Percentiles rank a stretch among this genome's conserved stretches.
These are phyloP conservation scores for Apiospora rasikravindrae DNA, from an alignment of 2,329 filamentous ascomycete genomes.

Conservation along the genomic window DNA sequence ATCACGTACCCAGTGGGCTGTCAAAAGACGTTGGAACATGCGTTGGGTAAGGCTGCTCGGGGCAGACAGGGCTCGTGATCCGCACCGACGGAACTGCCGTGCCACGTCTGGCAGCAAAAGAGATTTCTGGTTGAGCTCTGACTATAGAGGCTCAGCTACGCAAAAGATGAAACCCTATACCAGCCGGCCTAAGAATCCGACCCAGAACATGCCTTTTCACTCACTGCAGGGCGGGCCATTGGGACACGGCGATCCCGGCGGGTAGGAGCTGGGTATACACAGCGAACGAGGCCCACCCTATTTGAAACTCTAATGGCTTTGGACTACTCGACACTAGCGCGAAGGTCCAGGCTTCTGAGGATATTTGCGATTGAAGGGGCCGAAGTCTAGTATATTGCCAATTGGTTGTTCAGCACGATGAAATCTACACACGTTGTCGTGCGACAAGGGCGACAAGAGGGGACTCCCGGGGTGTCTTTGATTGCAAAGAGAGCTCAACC, in stretches of 20 bases:
- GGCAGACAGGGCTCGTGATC: neutral
- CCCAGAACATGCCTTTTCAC: neutral
- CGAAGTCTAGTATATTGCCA: neutral
- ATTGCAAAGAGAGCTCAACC: neutral
- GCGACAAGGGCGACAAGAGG: neutral
- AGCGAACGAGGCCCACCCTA: neutral
- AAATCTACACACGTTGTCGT: neutral
- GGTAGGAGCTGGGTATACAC: neutral
- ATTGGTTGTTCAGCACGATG: neutral
- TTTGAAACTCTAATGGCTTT: neutral
- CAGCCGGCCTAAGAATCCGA: neutral
- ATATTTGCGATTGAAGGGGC: neutral
- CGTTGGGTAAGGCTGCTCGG: neutral
- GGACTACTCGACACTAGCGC: neutral
- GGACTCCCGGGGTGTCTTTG: neutral
- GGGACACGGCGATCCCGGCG: neutral
- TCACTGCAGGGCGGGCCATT: neutral
- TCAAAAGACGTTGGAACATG: neutral
- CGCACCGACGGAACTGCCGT: neutral
- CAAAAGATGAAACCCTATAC: neutral
- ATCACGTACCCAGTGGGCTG: neutral
- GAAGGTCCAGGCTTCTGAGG: neutral
- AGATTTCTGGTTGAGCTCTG: neutral
- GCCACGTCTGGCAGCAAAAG: neutral
- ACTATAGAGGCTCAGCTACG: neutral